phyloP scores from a whole-genome alignment of 495 filamentous ascomycete species.

The Podospora anserina region DNA sequence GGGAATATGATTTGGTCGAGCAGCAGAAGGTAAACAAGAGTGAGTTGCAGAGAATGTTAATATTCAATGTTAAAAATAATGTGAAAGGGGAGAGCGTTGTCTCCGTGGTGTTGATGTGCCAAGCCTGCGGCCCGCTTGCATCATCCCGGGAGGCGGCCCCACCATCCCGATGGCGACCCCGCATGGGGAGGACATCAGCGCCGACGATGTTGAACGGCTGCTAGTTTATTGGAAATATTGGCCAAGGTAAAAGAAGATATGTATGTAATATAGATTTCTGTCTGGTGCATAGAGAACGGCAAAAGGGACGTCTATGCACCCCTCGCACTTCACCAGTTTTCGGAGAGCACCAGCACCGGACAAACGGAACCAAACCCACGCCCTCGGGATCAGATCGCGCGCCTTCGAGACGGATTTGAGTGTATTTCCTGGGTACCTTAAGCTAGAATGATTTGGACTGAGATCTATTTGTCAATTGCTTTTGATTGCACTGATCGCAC shows the following conservation, averaged over 20 bases:
- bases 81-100: not conserved
- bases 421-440: not conserved
- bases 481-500: too few relatives aligned
- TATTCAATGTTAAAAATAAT: too few relatives aligned
- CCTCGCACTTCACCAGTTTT: not conserved
- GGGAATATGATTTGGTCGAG: too few relatives aligned
- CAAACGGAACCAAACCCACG: not conserved
- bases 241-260: not conserved
- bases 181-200: not conserved
- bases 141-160: not conserved
- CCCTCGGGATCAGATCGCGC: too few relatives aligned
- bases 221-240: not conserved
- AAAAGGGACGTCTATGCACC: not conserved
- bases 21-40: too few relatives aligned
- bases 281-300: not conserved
- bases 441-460: not conserved
- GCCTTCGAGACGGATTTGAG: too few relatives aligned
- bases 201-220: not conserved
- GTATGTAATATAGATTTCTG: not conserved
- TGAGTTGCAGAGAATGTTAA: too few relatives aligned
- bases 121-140: not conserved
- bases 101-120: not conserved
- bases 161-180: not conserved
- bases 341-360: not conserved
- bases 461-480: too few relatives aligned